Evolutionary conservation across 441 rosid genomes (phyloP), one percentile per base, ranked within the genome.

Genomic region (Theobroma grandiflorum): DNA sequence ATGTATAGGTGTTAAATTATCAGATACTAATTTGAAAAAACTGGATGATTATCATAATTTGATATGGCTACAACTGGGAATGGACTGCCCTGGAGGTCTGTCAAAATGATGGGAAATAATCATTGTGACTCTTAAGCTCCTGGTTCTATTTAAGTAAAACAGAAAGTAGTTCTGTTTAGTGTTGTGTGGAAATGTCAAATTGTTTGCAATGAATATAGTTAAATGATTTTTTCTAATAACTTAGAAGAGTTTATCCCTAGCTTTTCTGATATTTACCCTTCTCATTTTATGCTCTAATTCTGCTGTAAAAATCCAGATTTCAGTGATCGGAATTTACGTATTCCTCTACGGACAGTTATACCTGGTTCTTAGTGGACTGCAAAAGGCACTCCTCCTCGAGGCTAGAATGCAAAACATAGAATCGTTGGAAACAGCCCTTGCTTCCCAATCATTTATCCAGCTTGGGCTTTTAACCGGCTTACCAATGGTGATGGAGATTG

Each of bases 401-500:
- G 99, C 99, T 53, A 94, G 89, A 84, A 84, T 93, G 87, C 87
- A 91, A 77, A 90, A 97, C 84, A 93, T 97, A 81, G 84, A 90
- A 76, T 95, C 99, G 77, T 71, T 97, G 82, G 99, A 97, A 87
- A 94, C 99, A 67, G 98, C 99, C 84, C 98, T 97, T 62, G 98
- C 99, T 69, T 95, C 99, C 81, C 99, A 97, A 72, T 97, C 99
- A 68, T 97, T 97, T 87, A 88, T 97, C 82, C 99, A 97, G 90
- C 96, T 97, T 55, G 99, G 99, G 26, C 98, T 97, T 76, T 88
- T 97, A 78, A 97, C 99, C 0, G 99, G 99, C 82, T 86, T 95
- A 58, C 99, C 99, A 43, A 95, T 97, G 99, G 98, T 97, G 82
- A 95, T 97, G 99, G 99, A 97, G 84, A 89, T 97, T 33, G 99